These are phyloP conservation scores for Sarocladium brachiariae DNA, from an alignment of 2,329 filamentous ascomycete genomes.

Conservation along the genomic window DNA sequence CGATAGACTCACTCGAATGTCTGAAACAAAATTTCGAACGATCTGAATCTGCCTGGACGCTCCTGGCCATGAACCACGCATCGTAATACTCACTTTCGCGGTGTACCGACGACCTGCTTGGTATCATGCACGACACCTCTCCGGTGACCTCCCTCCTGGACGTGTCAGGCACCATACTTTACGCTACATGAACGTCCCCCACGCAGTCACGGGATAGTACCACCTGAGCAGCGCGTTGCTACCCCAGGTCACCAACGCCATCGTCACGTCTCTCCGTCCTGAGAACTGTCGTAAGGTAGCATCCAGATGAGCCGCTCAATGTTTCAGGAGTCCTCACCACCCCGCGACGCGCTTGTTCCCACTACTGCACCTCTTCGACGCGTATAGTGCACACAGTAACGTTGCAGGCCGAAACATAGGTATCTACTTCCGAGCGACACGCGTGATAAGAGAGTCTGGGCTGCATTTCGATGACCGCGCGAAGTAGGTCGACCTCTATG, in stretches of 20 bases:
- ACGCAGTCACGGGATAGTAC: slow-evolving; percentile 4
- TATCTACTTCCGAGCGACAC: background rate
- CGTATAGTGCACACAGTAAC: slow-evolving; percentile 5
- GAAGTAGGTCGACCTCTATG: background rate
- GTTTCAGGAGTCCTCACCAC: background rate
- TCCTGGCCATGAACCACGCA: no score
- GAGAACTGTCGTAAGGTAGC: slow-evolving; percentile 5
- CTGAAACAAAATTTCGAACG: no score
- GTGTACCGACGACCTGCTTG: background rate
- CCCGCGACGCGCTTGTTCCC: background rate
- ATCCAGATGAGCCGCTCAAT: background rate
- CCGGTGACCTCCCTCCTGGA: slow-evolving; percentile 7
- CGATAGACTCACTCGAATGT: no score
- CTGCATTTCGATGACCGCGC: background rate
- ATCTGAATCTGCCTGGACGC: no score
- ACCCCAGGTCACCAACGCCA: slow-evolving; percentile 4
- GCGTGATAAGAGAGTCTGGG: no score
- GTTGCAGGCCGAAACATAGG: background rate
- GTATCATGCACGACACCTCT: no score
- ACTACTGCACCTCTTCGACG: slow-evolving; percentile 1
- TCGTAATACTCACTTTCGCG: background rate
- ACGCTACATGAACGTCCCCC: slow-evolving; percentile 3
- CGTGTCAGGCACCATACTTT: slow-evolving; percentile 3
- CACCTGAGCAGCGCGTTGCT: slow-evolving; percentile 7
- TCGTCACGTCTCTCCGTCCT: background rate